phyloP scores from a whole-genome alignment of 1,284 basidiomycete species.

The Cystobasidium pallidum region DNA sequence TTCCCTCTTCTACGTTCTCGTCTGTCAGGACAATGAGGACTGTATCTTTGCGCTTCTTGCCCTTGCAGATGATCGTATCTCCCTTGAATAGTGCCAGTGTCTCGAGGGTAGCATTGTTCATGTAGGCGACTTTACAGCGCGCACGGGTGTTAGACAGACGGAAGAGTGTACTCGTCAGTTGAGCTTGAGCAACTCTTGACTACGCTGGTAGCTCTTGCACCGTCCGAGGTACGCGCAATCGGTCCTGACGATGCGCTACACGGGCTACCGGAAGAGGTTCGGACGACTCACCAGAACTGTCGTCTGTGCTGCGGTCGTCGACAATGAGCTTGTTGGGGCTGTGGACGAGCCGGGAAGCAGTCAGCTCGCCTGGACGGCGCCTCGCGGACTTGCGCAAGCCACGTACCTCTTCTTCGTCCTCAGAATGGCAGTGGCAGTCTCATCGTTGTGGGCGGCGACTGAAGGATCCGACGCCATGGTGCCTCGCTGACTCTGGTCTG shows the following conservation, averaged over 20 bases:
- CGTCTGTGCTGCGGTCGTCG: conserved; percentile 86
- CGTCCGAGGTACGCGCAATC: conserved; percentile 32
- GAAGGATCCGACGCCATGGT: conserved; percentile 44
- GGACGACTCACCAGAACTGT: conserved; percentile 73
- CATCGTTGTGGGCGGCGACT: conserved; percentile 59
- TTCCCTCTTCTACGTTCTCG: conserved; percentile 95
- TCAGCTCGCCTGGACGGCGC: not conserved
- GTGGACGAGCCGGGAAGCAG: not conserved
- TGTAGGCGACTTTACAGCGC: conserved; percentile 72
- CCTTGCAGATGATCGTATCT: conserved; percentile 84
- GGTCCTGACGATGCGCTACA: not conserved
- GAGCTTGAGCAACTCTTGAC: no score
- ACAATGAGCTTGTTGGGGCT: conserved; percentile 94
- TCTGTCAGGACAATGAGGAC: conserved; percentile 94
- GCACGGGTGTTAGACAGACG: no score
- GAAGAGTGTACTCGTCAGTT: not conserved
- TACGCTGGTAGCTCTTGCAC: no score
- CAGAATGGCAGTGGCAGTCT: conserved; percentile 89
- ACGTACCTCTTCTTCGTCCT: conserved; percentile 94
- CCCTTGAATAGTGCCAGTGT: conserved; percentile 89
- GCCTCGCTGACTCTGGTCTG: not conserved
- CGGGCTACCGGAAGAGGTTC: not conserved
- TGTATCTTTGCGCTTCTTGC: conserved; percentile 55
- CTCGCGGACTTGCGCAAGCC: not conserved
- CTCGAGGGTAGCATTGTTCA: conserved; percentile 98